Base-by-base conservation (phyloP, 331 rosid genomes). In the Rhamnella rubrinervis region DNA sequence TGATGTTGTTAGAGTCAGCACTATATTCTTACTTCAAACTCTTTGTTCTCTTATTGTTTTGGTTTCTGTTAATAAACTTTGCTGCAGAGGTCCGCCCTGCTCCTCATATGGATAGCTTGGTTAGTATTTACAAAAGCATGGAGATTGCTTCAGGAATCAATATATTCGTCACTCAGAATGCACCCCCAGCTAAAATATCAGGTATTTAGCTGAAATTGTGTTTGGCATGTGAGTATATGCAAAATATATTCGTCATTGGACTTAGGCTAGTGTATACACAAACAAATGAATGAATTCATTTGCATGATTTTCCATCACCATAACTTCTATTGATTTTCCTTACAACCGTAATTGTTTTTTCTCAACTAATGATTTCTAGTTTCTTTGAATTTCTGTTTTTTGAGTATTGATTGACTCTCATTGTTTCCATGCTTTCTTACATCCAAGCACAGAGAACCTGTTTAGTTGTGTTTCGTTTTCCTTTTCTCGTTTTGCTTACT, bases 61-160 rank as follows among this genome's bases (percentile, higher is more conserved):
- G 28, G 20, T 46, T 28, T 28, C 50, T 38, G 53, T 17, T 26
- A 7, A 18, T 65, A 6, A 44, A 31, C 31, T 59, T 58, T 63
- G 44, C 0, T 71, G 65, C 55, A 93, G 98, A 91, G 92, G 74
- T 93, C 83, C 95, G 96, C 1, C 91, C 93, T 58, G 95, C 88
- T 78, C 97, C 93, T 61, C 97, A 91, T 63, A 91, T 91, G 87
- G 96, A 91, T 69, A 93, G 67, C 67, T 80, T 93, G 85, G 98
- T 93, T 19, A 71, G 75, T 59, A 86, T 93, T 73, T 93, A 93
- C 88, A 91, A 78, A 68, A 93, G 73, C 80, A 95, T 95, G 99
- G 97, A 91, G 81, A 72, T 70, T 51, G 87, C 90, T 78, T 85
- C 96, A 0, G 99, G 97, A 70, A 41, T 85, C n/a, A 87, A 65